Conservation (phyloP, 2,329 filamentous ascomycete species). For the Ophiostoma piceae region DNA sequence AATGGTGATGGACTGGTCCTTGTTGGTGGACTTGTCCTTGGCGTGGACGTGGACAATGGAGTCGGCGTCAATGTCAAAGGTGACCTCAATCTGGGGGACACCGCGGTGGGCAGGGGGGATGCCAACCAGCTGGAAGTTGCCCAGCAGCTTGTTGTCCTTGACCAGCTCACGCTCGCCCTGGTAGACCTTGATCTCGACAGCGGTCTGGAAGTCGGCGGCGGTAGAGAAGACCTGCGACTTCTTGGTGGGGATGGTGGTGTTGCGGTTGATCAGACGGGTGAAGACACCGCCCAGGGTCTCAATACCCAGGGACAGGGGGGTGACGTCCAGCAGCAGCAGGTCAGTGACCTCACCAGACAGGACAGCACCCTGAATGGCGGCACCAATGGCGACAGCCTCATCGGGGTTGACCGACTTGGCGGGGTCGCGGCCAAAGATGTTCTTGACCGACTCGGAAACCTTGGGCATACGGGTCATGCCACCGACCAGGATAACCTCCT, state of each 20-base stretch:
- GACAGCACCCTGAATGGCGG: constrained; percentile 94
- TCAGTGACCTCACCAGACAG: constrained; percentile 66
- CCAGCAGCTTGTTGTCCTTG: constrained; percentile 98
- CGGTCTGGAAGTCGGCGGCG: constrained; percentile 98
- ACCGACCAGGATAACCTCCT: constrained; percentile 98
- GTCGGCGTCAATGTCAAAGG: constrained; percentile 97
- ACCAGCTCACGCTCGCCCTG: constrained; percentile 97
- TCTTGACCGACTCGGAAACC: constrained; percentile 98
- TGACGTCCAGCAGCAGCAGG: constrained; percentile 92
- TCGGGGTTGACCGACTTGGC: constrained; percentile 99
- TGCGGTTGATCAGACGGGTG: constrained; percentile 98
- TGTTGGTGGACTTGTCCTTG: constrained; percentile 96
- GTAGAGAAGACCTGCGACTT: constrained; percentile 99
- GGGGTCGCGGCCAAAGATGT: constrained; percentile 99
- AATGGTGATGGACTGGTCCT: constrained; percentile 99
- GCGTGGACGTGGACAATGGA: constrained; percentile 99
- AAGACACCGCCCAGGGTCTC: constrained; percentile 99
- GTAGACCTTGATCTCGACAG: constrained; percentile 98
- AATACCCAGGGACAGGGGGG: constrained; percentile 93
- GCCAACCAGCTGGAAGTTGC: constrained; percentile 98
- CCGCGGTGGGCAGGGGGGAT: constrained; percentile 95
- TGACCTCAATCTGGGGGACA: constrained; percentile 98
- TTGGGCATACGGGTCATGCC: constrained; percentile 98
- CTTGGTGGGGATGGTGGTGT: constrained; percentile 99
- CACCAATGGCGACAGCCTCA: constrained; percentile 97